These are phyloP conservation scores for Trichoderma breve DNA, from an alignment of 2,329 filamentous ascomycete genomes.

Conservation along the genomic window DNA sequence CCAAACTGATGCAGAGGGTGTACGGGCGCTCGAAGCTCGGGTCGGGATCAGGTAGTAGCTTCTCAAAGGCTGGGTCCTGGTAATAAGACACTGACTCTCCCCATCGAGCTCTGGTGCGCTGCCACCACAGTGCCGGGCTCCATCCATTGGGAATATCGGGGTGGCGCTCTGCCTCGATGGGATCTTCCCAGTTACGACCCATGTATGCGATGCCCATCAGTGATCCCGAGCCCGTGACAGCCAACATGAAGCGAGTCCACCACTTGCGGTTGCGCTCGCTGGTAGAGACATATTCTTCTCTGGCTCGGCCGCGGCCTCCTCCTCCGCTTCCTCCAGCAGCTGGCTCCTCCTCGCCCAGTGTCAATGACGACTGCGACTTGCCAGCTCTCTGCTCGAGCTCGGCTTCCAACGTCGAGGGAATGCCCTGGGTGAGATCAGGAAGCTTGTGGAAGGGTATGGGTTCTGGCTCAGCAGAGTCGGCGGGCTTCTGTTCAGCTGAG, in stretches of 20 bases:
- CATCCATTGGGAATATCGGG: conserved; percentile 77
- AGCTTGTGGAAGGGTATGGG: conserved; percentile 63
- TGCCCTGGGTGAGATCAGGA: conserved; percentile 89
- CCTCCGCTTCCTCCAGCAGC: conserved; percentile 28
- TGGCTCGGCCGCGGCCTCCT: conserved; percentile 39
- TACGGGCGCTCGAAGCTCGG: conserved; percentile 81
- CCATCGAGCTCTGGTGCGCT: conserved; percentile 72
- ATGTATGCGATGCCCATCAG: conserved; percentile 67
- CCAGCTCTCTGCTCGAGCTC: conserved; percentile 57
- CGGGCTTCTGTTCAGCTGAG: conserved; percentile 26
- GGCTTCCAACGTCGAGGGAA: conserved; percentile 83
- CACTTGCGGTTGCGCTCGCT: conserved; percentile 77
- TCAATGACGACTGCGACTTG: conserved; percentile 32
- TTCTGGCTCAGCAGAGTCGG: conserved; percentile 36
- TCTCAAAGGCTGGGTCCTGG: conserved; percentile 91
- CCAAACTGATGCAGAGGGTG: conserved; percentile 86
- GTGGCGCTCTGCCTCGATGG: conserved; percentile 68
- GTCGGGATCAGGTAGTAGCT: conserved; percentile 81
- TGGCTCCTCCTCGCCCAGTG: conserved; percentile 38
- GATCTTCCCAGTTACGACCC: conserved; percentile 84
- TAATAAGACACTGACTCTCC: conserved; percentile 83
- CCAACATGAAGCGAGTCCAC: conserved; percentile 73
- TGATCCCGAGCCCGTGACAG: conserved; percentile 54
- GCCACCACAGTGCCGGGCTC: conserved; percentile 72
- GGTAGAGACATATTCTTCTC: conserved; percentile 84